Conservation (phyloP, 768 basidiomycete genomes). For the Auricularia sp. region DNA sequence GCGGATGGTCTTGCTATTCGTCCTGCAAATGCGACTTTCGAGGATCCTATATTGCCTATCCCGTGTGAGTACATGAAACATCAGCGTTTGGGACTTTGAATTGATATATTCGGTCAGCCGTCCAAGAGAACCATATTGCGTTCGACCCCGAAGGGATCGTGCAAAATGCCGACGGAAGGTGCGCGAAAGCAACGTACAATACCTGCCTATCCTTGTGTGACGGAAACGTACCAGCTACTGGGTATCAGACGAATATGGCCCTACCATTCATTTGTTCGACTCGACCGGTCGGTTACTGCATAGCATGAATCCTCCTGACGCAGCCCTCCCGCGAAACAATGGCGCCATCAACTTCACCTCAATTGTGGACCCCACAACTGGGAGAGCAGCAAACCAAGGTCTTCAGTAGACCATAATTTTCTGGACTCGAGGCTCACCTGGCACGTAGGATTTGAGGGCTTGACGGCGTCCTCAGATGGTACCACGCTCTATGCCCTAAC, state of each 20-base stretch:
- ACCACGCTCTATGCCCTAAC: conserved; percentile 48
- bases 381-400: conserved; percentile 49
- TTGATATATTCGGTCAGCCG: background rate
- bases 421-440: background rate
- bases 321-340: conserved; percentile 36
- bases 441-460: conserved; percentile 41
- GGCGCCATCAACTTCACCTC: conserved; percentile 47
- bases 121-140: conserved; percentile 28
- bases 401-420: background rate
- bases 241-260: conserved; percentile 63
- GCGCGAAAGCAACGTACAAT: conserved; percentile 10
- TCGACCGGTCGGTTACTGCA: conserved; percentile 38
- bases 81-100: no score
- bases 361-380: conserved; percentile 36
- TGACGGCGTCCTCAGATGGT: conserved; percentile 40
- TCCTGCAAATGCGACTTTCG: conserved; percentile 23
- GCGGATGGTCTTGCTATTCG: conserved; percentile 44
- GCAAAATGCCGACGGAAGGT: conserved; percentile 49
- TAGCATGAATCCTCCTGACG: conserved; percentile 48
- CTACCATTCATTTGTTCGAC: conserved; percentile 49
- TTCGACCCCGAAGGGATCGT: conserved; percentile 53
- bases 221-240: conserved; percentile 34
- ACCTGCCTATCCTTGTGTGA: background rate
- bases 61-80: conserved; percentile 22
- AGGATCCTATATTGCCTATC: conserved; percentile 6